Evolutionary conservation across 2,329 filamentous ascomycete genomes (phyloP).

Genomic region (Aureobasidium sp.): DNA sequence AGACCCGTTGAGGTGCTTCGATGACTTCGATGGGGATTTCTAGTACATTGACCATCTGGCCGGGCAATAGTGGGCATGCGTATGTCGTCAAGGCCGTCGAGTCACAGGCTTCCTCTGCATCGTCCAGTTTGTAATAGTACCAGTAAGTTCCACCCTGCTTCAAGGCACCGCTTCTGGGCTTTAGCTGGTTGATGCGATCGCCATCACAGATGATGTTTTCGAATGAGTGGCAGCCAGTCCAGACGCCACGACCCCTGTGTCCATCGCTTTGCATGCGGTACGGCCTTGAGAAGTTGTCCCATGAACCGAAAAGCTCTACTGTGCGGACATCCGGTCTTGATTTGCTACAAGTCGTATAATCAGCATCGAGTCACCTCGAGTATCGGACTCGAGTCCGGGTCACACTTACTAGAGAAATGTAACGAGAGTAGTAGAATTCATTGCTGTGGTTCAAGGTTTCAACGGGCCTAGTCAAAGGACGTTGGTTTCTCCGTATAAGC

Average conservation of each 20-base stretch:
- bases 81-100: slow-evolving; percentile 65
- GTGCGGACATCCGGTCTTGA: slow-evolving; percentile 51
- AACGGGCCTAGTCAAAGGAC: background rate
- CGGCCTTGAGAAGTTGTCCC: slow-evolving; percentile 81
- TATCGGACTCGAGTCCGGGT: background rate
- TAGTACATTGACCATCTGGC: slow-evolving; percentile 79
- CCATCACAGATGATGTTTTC: slow-evolving; percentile 80
- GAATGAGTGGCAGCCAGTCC: slow-evolving; percentile 84
- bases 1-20: slow-evolving; percentile 22
- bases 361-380: background rate
- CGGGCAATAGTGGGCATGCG: slow-evolving; percentile 76
- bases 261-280: slow-evolving; percentile 78
- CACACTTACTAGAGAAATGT: slow-evolving; percentile 31
- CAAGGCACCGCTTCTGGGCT: slow-evolving; percentile 66
- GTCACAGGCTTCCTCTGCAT: slow-evolving; percentile 70
- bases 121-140: slow-evolving; percentile 91
- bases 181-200: slow-evolving; percentile 43
- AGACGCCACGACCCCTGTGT: slow-evolving; percentile 66
- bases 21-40: slow-evolving; percentile 63
- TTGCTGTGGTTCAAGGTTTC: slow-evolving; percentile 14
- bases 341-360: slow-evolving; percentile 16
- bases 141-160: slow-evolving; percentile 93
- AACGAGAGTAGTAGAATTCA: slow-evolving; percentile 32
- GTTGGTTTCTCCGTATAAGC: background rate
- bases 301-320: slow-evolving; percentile 80